Evolutionary conservation across 2,329 filamentous ascomycete species (phyloP).

Genomic region (Pleomassaria siparia): DNA sequence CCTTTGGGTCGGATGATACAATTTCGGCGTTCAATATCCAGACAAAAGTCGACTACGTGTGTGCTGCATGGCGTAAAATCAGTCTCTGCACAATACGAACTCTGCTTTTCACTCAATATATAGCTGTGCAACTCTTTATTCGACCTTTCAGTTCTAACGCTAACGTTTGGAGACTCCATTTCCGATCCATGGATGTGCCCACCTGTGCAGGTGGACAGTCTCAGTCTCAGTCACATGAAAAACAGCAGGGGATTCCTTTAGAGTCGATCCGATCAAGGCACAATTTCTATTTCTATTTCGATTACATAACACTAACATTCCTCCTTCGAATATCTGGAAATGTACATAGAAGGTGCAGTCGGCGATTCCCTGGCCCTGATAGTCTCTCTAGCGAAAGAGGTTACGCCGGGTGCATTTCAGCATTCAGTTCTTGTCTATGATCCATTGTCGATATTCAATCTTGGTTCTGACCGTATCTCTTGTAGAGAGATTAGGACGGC

Average conservation of each 20-base stretch:
- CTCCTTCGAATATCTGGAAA: background rate
- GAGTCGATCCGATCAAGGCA: too few species aligned
- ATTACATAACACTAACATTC: too few species aligned
- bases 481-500: too few species aligned
- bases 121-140: background rate
- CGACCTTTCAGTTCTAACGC: background rate
- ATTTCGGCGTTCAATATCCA: slow-evolving; percentile 1
- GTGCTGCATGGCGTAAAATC: background rate
- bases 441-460: too few species aligned
- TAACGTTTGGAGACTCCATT: too few species aligned
- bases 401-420: background rate
- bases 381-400: background rate
- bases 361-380: background rate
- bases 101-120: background rate
- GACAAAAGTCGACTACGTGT: background rate
- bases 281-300: too few species aligned
- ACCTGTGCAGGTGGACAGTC: too few species aligned
- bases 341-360: background rate
- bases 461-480: too few species aligned
- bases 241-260: too few species aligned
- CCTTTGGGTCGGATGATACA: background rate
- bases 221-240: background rate
- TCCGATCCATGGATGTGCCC: too few species aligned
- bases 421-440: too few species aligned
- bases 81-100: background rate